These are phyloP conservation scores for Exophiala oligosperma DNA, from an alignment of 2,329 filamentous ascomycete genomes.

Conservation along the genomic window DNA sequence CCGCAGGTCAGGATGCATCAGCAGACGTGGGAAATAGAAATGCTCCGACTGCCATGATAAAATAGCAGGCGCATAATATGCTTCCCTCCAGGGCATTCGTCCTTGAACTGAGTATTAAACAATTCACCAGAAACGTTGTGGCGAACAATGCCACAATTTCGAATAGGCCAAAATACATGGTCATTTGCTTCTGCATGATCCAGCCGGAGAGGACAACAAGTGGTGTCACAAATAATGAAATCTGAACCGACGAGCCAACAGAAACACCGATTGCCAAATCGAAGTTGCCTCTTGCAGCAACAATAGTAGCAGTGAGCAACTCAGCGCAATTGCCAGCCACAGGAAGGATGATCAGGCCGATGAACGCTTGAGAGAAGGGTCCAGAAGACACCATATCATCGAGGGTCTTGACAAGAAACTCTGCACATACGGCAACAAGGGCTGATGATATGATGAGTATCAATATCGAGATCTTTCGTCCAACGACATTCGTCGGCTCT, in stretches of 20 bases:
- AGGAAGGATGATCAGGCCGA: constrained; percentile 74
- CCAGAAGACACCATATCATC: constrained; percentile 67
- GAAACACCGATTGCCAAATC: constrained; percentile 72
- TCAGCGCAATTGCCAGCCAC: constrained; percentile 80
- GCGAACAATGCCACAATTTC: constrained; percentile 76
- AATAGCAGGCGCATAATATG: constrained; percentile 58
- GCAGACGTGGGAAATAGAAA: constrained; percentile 10
- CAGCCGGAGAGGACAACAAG: constrained; percentile 77
- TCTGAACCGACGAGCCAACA: constrained; percentile 79
- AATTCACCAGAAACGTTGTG: constrained; percentile 71
- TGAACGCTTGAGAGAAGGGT: constrained; percentile 75
- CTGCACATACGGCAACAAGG: constrained; percentile 71
- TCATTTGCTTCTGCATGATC: constrained; percentile 72
- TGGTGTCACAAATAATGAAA: constrained; percentile 77
- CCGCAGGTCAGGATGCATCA: not conserved
- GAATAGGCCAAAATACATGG: constrained; percentile 76
- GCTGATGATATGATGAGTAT: constrained; percentile 71
- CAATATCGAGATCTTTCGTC: constrained; percentile 67
- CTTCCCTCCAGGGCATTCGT: constrained; percentile 62
- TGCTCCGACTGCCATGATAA: constrained; percentile 54
- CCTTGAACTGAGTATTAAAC: constrained; percentile 61
- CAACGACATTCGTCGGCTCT: constrained; percentile 67
- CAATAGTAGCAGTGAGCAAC: constrained; percentile 79
- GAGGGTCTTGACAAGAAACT: constrained; percentile 74
- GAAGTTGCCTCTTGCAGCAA: constrained; percentile 71